Evolutionary conservation across 75 land plant species (phyloP), one percentile per base, ranked within the genome.

Genomic region (Picea sitchensis): DNA sequence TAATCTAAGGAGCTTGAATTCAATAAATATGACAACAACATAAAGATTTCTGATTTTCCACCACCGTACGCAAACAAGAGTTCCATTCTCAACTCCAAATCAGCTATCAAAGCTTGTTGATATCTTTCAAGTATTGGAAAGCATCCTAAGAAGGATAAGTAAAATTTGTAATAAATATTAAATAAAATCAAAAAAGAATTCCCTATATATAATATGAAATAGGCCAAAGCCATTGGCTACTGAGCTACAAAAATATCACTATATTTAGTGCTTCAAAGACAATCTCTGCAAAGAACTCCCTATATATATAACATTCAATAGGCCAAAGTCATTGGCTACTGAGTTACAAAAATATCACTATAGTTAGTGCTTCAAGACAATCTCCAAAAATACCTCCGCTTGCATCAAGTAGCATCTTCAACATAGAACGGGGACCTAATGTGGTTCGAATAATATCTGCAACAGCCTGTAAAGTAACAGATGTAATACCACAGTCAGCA

Each of bases 361-460:
- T 17, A 38, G 14, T 20, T 38, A 36, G 44, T 41, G 44, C 23
- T 71, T 41, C 13, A 71, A 71, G 23, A 5, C 9, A 71, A 71
- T 47, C 51, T 6, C 51, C 5, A 12, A 11, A 51, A 62, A 56
- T 36, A 94, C 99, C 99, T 95, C 99, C 99, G 8, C 62, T 32
- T 60, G 99, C 95, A 89, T 95, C 98, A 76, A 97, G 98, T 0
- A 97, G 90, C 99, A 97, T 97, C 81, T 97, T 97, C 73, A 97
- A 81, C 99, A 97, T 97, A 58, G 99, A 95, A 51, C 99, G 81
- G 32, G 98, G 99, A 65, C 99, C 99, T 80, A 95, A 83, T 14
- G 99, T 97, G 17, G 99, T 97, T 32, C 99, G 98, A 69, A 97
- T 93, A 61, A 97, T 93, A 63, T 97, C 99, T 62, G 99, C 98